Percentiles rank a stretch among this genome's conserved stretches.
phyloP scores from a whole-genome alignment of 306 rosid species.

The Gastrolobium bilobum region DNA sequence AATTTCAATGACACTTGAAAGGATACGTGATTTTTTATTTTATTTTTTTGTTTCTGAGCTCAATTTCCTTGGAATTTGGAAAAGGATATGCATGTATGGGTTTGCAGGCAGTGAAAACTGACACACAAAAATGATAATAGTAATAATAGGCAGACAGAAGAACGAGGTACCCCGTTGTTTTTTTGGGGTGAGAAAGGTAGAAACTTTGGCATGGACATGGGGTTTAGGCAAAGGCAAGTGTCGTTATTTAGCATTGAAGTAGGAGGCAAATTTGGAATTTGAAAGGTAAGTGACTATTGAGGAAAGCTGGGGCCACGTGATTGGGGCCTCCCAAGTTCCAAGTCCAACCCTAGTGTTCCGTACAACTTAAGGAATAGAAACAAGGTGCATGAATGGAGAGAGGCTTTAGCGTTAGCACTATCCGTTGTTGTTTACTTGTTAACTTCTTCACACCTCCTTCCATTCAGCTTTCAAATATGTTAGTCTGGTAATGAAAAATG shows the following conservation, averaged over 20 bases:
- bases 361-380: conserved; percentile 16
- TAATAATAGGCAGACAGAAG: conserved; percentile 50
- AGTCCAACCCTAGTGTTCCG: conserved; percentile 34
- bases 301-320: conserved; percentile 52
- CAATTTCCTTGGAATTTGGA: conserved; percentile 60
- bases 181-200: not conserved
- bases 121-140: conserved; percentile 47
- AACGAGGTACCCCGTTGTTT: conserved; percentile 41
- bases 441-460: conserved; percentile 39
- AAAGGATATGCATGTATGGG: conserved; percentile 47
- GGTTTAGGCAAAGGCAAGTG: not conserved
- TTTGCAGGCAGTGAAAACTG: conserved; percentile 46
- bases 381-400: conserved; percentile 14
- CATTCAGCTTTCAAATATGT: conserved; percentile 10
- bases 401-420: conserved; percentile 34
- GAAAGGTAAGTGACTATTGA: not conserved
- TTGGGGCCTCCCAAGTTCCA: conserved; percentile 34
- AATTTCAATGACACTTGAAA: conserved; percentile 22
- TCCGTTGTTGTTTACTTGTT: conserved; percentile 28
- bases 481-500: conserved; percentile 28
- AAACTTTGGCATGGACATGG: not conserved
- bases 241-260: not conserved
- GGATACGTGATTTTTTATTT: conserved; percentile 15
- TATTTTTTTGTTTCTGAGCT: not conserved
- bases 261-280: conserved; percentile 24